Conservation (phyloP, 305 asterid species). For the Fraxinus paxiana region DNA sequence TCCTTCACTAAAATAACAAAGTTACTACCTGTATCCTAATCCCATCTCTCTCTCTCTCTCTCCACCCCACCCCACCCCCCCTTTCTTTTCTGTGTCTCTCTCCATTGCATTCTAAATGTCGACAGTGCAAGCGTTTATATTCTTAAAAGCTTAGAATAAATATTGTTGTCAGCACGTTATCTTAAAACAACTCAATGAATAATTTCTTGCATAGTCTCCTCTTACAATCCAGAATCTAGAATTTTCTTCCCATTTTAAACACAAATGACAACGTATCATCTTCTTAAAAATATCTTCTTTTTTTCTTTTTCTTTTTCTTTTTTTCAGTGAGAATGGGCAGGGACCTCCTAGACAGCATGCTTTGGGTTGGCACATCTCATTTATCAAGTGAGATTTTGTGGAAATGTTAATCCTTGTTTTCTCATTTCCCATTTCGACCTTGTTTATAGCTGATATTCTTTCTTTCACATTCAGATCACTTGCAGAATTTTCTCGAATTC, state of each 20-base stretch:
- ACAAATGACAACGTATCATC: constrained; percentile 6
- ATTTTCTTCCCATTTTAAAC: neutral
- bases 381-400: constrained; percentile 53
- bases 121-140: neutral
- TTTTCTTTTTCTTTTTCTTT: neutral
- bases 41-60: neutral
- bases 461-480: constrained; percentile 52
- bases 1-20: neutral
- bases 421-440: neutral
- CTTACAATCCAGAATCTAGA: constrained; percentile 1
- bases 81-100: neutral
- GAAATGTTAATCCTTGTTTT: constrained; percentile 2
- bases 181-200: constrained; percentile 5
- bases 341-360: constrained; percentile 52
- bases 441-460: constrained; percentile 1
- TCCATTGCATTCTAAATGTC: neutral
- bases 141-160: neutral
- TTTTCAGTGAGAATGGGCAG: constrained; percentile 43
- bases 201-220: neutral
- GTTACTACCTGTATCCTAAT: neutral
- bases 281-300: constrained; percentile 8
- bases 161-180: neutral
- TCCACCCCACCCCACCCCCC: neutral
- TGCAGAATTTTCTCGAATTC: constrained; percentile 79
- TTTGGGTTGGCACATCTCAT: constrained; percentile 79